Base-by-base conservation (phyloP, 768 basidiomycete genomes). In the Psilocybe tampanensis region DNA sequence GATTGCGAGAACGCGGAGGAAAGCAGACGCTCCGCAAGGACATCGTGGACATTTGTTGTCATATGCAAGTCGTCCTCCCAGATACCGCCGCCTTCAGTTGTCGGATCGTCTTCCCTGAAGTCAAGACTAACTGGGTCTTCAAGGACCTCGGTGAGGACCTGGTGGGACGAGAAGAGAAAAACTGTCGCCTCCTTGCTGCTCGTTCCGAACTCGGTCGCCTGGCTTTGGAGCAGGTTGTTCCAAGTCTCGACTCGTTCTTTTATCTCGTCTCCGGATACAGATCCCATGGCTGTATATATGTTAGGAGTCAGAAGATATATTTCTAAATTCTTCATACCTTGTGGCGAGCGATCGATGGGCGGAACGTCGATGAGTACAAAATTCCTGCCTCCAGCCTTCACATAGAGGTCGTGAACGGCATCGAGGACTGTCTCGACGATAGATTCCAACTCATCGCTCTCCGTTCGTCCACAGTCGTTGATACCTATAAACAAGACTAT, bases 21-120 rank as follows among this genome's bases (percentile, higher is more conserved):
- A 23, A 47, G 44, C 48, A 47, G 39, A 15, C 48, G 17, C 43
- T 59, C 50, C 18, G 73, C 74, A 12, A 76, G 44, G 19, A 77
- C 61, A 21, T 57, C 50, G 42, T 77, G 77, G 12, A 76, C 69
- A 2, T 51, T 64, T 0, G 48, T 44, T 15, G 78, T 72, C 39
- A 74, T 51, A 60, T 78, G 77, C 48, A 79, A 51, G n/a, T 66
- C 54, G 55, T 78, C 78, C 24, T 39, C 50, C 77, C 77, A 79
- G 32, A 78, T 74, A 1, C 55, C 65, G 4, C 75, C 72, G 12
- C 66, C 73, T 47, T 65, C 69, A 11, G 51, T 52, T 8, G 33
- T 48, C 1, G 59, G 47, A 55, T 76, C 72, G 18, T 72, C 66
- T 43, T 69, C 66, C 2, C 17, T 45, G 58, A 77, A 72, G 22